These are phyloP conservation scores for Parafenestella ontariensis DNA, from an alignment of 2,329 filamentous ascomycete genomes.

Conservation along the genomic window DNA sequence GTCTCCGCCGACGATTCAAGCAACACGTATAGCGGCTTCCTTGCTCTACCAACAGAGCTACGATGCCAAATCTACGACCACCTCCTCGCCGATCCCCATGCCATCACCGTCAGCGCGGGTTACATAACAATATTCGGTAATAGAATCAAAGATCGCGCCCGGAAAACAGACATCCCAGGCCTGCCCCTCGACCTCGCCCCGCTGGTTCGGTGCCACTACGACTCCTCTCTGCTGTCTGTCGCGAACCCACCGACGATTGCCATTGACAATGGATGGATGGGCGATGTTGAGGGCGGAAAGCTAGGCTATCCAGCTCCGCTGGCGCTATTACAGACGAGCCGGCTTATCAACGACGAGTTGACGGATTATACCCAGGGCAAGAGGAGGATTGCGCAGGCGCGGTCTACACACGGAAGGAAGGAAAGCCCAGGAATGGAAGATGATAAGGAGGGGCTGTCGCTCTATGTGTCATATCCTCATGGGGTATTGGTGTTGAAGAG, in stretches of 20 bases:
- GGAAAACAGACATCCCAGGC: constrained; percentile 40
- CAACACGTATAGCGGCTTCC: constrained; percentile 19
- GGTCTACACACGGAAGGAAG: not conserved
- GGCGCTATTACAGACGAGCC: constrained; percentile 40
- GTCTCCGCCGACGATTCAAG: not conserved
- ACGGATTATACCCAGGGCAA: constrained; percentile 37
- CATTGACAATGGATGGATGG: constrained; percentile 15
- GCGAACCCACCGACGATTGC: constrained; percentile 33
- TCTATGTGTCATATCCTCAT: constrained; percentile 51
- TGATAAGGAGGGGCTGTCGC: constrained; percentile 43
- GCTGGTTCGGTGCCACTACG: constrained; percentile 42
- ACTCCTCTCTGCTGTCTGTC: constrained; percentile 42
- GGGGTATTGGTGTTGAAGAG: constrained; percentile 50
- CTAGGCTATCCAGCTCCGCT: constrained; percentile 31
- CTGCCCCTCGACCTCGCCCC: constrained; percentile 47
- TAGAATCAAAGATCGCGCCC: constrained; percentile 34
- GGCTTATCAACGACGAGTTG: constrained; percentile 46
- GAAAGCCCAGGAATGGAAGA: constrained; percentile 1
- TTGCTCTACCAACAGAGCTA: constrained; percentile 49
- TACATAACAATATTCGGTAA: constrained; percentile 39
- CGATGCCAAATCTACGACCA: constrained; percentile 53
- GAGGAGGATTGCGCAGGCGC: constrained; percentile 21
- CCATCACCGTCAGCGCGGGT: constrained; percentile 50
- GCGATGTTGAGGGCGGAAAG: constrained; percentile 10
- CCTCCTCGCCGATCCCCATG: constrained; percentile 44